These are phyloP conservation scores for Fusarium longipes DNA, from an alignment of 2,329 filamentous ascomycete species.

Conservation along the genomic window DNA sequence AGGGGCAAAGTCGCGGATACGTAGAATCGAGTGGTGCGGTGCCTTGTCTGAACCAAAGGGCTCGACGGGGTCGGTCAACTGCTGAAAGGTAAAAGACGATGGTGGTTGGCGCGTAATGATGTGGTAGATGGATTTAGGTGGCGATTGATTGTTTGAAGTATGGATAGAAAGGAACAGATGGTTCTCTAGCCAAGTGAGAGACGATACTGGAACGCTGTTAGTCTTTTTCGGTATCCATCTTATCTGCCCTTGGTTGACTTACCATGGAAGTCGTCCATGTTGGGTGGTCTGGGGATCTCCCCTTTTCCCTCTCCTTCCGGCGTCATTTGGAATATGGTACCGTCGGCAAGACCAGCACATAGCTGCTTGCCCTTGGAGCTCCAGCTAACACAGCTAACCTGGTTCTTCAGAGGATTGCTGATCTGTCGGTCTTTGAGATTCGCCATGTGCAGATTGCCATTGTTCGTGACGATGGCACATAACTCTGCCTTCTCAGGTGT, in stretches of 20 bases:
- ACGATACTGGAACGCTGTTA: conserved; percentile 68
- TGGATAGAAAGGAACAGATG: conserved; percentile 85
- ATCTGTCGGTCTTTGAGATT: conserved; percentile 77
- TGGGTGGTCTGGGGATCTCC: conserved; percentile 80
- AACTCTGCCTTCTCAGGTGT: conserved; percentile 76
- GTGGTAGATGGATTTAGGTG: conserved; percentile 78
- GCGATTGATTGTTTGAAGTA: conserved; percentile 69
- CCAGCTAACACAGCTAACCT: conserved; percentile 89
- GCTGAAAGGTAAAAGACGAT: conserved; percentile 76
- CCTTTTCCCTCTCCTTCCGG: conserved; percentile 82
- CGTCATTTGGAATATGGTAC: conserved; percentile 84
- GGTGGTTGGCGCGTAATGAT: conserved; percentile 75
- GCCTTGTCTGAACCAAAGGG: conserved; percentile 74
- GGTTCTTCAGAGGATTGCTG: conserved; percentile 73
- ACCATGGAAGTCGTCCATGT: conserved; percentile 75
- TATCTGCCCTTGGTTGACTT: conserved; percentile 48
- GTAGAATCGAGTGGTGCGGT: conserved; percentile 81
- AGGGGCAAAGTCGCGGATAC: conserved; percentile 83
- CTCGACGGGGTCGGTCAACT: conserved; percentile 78
- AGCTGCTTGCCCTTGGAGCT: conserved; percentile 94
- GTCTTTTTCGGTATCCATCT: background rate
- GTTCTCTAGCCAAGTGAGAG: conserved; percentile 89
- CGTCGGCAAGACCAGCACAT: conserved; percentile 85
- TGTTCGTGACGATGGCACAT: conserved; percentile 82
- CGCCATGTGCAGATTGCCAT: conserved; percentile 85